Evolutionary conservation across 2,329 filamentous ascomycete genomes (phyloP).

Genomic region (Fusarium sp.): DNA sequence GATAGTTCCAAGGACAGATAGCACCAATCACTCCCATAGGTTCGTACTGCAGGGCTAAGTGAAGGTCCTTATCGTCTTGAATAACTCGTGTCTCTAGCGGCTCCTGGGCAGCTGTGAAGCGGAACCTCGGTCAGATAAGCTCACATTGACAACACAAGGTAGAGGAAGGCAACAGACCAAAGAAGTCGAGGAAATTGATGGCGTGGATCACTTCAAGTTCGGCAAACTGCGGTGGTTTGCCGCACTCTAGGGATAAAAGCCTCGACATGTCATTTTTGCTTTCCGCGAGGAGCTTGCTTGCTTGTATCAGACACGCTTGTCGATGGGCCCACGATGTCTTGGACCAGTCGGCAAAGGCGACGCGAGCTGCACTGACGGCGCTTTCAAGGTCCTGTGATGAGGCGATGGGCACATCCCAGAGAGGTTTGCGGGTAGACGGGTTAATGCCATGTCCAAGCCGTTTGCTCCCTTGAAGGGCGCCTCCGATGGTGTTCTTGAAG

Average conservation of each 20-base stretch:
- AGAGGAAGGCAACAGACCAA: not conserved
- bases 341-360: not conserved
- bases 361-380: not conserved
- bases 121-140: not conserved
- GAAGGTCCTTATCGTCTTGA: not conserved
- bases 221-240: not conserved
- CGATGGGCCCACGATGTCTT: not conserved
- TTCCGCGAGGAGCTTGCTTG: not conserved
- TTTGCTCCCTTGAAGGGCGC: not conserved
- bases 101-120: not conserved
- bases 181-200: not conserved
- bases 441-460: not conserved
- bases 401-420: not conserved
- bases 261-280: not conserved
- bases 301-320: not conserved
- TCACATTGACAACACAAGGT: not conserved
- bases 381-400: not conserved
- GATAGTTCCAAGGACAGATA: not conserved
- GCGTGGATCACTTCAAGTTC: not conserved
- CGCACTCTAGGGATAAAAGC: not conserved
- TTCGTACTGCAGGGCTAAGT: not conserved
- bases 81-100: not conserved
- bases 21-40: not conserved
- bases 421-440: not conserved
- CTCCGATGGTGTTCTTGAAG: not conserved